Conservation (phyloP, 192 early-diverging fungal genomes). For the Haplosporangium gracile region DNA sequence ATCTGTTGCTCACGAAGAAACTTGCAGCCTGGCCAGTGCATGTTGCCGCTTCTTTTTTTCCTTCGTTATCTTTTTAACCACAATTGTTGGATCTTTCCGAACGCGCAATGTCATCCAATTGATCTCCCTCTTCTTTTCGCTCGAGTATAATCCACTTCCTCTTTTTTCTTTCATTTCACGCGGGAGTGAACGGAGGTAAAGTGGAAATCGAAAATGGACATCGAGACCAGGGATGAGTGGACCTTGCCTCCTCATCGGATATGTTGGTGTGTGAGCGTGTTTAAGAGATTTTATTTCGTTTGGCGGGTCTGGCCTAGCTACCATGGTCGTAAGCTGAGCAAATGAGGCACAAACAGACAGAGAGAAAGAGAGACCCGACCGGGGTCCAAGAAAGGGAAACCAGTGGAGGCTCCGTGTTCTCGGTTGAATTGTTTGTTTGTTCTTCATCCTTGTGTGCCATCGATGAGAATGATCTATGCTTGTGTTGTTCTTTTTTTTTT, state of each 20-base stretch:
- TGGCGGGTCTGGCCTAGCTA: not conserved
- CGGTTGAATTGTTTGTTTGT: not conserved
- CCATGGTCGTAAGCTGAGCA: not conserved
- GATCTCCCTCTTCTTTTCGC: not conserved
- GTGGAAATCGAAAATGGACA: not conserved
- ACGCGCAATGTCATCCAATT: not conserved
- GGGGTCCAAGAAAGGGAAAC: not conserved
- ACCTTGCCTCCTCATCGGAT: not conserved
- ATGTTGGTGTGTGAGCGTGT: not conserved
- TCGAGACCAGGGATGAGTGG: not conserved
- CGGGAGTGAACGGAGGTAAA: not conserved
- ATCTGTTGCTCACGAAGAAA: not conserved
- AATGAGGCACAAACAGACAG: not conserved
- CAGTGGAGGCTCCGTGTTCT: not conserved
- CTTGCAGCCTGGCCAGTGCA: not conserved
- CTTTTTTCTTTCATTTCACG: not conserved
- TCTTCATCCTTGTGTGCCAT: not conserved
- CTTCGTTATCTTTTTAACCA: not conserved
- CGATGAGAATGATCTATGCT: not conserved
- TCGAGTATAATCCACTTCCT: not conserved
- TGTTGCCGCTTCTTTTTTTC: not conserved
- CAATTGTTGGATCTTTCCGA: not conserved
- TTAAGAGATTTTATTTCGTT: not conserved
- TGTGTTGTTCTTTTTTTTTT: not conserved
- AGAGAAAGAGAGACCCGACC: not conserved